Conservation (phyloP, 805 yeast species). For the Ogataea ramenticola region DNA sequence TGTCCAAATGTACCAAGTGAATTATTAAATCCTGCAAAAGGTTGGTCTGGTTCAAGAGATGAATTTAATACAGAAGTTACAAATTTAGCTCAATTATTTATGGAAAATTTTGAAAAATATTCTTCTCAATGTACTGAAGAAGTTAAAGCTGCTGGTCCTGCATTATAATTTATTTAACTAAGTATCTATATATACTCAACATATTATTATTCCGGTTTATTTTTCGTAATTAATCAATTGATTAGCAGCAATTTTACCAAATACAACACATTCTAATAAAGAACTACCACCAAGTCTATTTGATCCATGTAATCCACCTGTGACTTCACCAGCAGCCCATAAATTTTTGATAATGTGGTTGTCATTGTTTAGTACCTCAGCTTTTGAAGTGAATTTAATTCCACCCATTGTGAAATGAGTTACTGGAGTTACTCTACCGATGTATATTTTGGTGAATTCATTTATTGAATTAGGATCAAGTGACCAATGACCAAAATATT, state of each 20-base stretch:
- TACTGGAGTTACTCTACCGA: slow-evolving; percentile 48
- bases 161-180: slow-evolving; percentile 30
- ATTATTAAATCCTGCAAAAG: slow-evolving; percentile 77
- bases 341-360: slow-evolving; percentile 34
- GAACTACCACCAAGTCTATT: slow-evolving; percentile 60
- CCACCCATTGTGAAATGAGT: slow-evolving; percentile 70
- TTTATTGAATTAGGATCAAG: slow-evolving; percentile 2
- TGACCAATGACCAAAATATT: slow-evolving; percentile 13
- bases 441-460: slow-evolving; percentile 28
- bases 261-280: slow-evolving; percentile 57
- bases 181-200: too few relatives aligned
- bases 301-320: slow-evolving; percentile 65
- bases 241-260: slow-evolving; percentile 47
- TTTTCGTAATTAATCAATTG: neutral
- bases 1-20: slow-evolving; percentile 80
- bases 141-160: slow-evolving; percentile 92
- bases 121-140: slow-evolving; percentile 75
- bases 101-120: slow-evolving; percentile 82
- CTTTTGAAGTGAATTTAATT: slow-evolving; percentile 41
- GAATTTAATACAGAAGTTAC: slow-evolving; percentile 49
- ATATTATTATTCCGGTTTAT: neutral
- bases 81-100: slow-evolving; percentile 68
- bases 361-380: slow-evolving; percentile 28
- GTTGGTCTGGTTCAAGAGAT: slow-evolving; percentile 59
- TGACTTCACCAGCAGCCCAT: slow-evolving; percentile 62